Evolutionary conservation across 768 basidiomycete genomes (phyloP).

Genomic region (Lyophyllum shimeji): DNA sequence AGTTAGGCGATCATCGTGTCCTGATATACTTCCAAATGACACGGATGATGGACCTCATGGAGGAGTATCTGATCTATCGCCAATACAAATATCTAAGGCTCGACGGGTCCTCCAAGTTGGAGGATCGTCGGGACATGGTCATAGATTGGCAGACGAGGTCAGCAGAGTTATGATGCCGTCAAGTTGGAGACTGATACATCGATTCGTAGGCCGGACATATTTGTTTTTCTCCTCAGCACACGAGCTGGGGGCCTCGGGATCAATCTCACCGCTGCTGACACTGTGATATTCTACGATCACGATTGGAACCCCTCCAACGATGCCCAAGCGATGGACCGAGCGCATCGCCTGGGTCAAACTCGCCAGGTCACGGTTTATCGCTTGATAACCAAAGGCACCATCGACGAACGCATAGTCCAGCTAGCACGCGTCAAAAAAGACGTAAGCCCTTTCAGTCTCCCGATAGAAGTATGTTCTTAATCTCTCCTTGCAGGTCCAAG

Average conservation of each 20-base stretch:
- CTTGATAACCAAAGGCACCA: constrained; percentile 89
- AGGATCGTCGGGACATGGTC: constrained; percentile 98
- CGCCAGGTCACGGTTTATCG: constrained; percentile 97
- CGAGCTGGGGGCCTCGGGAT: constrained; percentile 96
- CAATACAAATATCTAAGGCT: constrained; percentile 94
- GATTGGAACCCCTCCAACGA: constrained; percentile 98
- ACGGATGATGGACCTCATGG: constrained; percentile 99
- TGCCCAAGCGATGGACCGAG: constrained; percentile 98
- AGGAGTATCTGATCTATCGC: constrained; percentile 95
- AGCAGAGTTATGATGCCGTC: constrained; percentile 18
- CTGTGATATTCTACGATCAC: constrained; percentile 93
- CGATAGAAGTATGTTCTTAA: constrained; percentile 5
- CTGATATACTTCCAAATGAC: constrained; percentile 99
- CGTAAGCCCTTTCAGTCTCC: constrained; percentile 41
- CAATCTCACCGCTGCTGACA: constrained; percentile 94
- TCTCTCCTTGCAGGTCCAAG: constrained; percentile 73
- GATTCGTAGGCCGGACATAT: constrained; percentile 74
- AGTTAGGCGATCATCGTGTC: constrained; percentile 89
- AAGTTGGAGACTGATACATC: background rate
- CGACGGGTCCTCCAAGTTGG: constrained; percentile 92
- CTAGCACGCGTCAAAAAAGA: constrained; percentile 97
- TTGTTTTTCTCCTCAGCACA: constrained; percentile 88
- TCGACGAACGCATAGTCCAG: constrained; percentile 96
- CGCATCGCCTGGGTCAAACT: constrained; percentile 94
- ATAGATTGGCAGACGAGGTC: constrained; percentile 98